Evolutionary conservation across 345 rosid species (phyloP), one percentile per base, ranked within the genome.

Genomic region (Brassica napus): DNA sequence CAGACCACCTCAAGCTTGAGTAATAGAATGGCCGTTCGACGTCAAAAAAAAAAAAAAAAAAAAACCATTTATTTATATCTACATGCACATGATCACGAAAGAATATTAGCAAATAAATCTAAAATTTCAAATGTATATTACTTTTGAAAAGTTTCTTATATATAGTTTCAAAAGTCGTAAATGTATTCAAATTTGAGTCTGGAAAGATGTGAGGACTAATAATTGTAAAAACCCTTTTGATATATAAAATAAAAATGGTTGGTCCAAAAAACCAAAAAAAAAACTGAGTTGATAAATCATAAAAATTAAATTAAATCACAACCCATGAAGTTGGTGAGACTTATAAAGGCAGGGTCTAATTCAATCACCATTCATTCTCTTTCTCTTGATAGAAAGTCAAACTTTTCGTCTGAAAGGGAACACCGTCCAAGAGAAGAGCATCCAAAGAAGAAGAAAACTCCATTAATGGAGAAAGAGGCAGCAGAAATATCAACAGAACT

Each of bases 311-410:
- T 79, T 37, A 66, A 70, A 77, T 76, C 78, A 71, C 73, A 61
- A 37, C 57, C 68, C 23, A 57, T 64, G 37, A 63, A 75, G 84
- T 83, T 3, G 71, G 65, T 77, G 62, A 75, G 81, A 84, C 78
- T 81, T 83, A 87, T 86, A 87, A 85, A 85, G 88, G 85, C 90
- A 84, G 77, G 87, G 78, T 49, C 79, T 59, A 64, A 34, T 57
- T 15, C 47, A 42, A 58, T 71, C 59, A 69, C 66, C 78, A 21
- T 63, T 59, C 68, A 70, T 57, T 44, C 68, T 65, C 30, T 54
- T 32, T 54, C 4, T 16, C 5, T 52, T 35, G 47, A 65, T 42
- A 4, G 14, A 10, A 42, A 76, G 78, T 81, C 71, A 71, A 76
- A 69, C 73, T 76, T 72, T 58, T 16, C 34, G 42, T 65, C 80